Evolutionary conservation across 179 eudicot genomes (phyloP).

Genomic region (Beta corolliflora): DNA sequence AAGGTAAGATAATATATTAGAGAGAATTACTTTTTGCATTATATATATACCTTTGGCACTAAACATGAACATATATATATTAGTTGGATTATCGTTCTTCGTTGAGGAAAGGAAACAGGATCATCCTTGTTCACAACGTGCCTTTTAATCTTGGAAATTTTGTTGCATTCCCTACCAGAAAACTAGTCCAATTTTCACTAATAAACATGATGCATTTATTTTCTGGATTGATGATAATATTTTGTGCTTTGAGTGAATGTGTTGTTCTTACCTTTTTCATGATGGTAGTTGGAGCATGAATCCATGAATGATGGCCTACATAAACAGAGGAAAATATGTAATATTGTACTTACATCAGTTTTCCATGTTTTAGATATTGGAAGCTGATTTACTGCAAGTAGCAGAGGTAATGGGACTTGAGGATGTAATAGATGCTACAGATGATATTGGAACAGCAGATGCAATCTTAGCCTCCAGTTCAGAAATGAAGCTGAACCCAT

Average conservation of each 20-base stretch:
- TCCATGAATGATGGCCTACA: not conserved
- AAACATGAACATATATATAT: too few species aligned
- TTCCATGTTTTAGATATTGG: slow-evolving; percentile 57
- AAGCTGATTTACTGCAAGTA: slow-evolving; percentile 85
- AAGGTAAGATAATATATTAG: slow-evolving; percentile 33
- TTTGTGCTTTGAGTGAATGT: not conserved
- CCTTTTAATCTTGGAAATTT: not conserved
- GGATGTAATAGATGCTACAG: slow-evolving; percentile 67
- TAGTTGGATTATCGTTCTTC: not conserved
- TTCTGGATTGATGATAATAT: not conserved
- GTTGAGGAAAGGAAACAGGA: not conserved
- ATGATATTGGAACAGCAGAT: slow-evolving; percentile 80
- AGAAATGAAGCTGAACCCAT: slow-evolving; percentile 86
- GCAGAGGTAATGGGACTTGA: slow-evolving; percentile 88
- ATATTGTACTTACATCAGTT: slow-evolving; percentile 4
- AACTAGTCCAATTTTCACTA: not conserved
- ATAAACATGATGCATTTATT: not conserved
- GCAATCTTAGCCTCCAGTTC: slow-evolving; percentile 76
- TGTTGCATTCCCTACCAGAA: not conserved
- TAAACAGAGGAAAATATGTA: not conserved
- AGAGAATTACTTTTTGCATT: not conserved
- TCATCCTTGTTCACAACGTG: not conserved
- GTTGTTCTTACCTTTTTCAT: not conserved
- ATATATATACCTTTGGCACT: not conserved
- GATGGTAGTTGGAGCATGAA: not conserved